Base-by-base conservation (phyloP, 129 eudicot genomes). In the Helichrysum umbraculigerum region DNA sequence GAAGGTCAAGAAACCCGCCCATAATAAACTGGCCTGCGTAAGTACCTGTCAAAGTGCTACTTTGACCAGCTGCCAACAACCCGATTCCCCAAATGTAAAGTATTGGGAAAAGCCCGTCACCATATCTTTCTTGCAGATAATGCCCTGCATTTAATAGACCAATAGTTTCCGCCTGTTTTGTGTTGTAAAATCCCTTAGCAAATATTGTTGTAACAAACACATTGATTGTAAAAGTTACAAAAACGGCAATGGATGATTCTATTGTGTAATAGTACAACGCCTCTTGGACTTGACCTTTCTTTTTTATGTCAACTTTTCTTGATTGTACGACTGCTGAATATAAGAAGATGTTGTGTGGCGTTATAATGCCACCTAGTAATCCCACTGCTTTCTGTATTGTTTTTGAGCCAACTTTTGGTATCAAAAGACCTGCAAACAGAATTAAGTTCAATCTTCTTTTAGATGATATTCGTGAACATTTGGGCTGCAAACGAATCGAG, bases 51-150 rank as follows among this genome's bases (percentile, higher is more conserved):
- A 91, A 70, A 28, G 97, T 91, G 74, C 97, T 91, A 77, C 97
- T 91, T 73, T 88, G 91, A 33, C 94, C 97, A 28, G 97, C 94
- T 28, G 97, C 86, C 34, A 91, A 80, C 37, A 91, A 76, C 57
- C 94, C 97, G 47, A 91, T 81, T 42, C 91, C 97, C 97, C 97
- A 88, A 12, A 91, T 88, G 79, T 91, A 91, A 21, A 88, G 85
- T 68, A 91, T 85, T 0, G 94, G 91, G 66, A 91, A 63, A n/a
- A 83, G n/a, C 6, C 89, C 88, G 41, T 84, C 84, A 12, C 97
- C 93, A 58, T 91, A 91, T 66, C 86, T 81, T 58, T 84, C 67
- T 76, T 88, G 77, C 35, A 88, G 88, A 75, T 75, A 91, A 8
- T 86, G 64, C 41, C 97, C 97, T 16, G 97, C 97, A 71, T 86